phyloP scores from a whole-genome alignment of 2,329 filamentous ascomycete genomes.

The Diaporthe vaccinii region DNA sequence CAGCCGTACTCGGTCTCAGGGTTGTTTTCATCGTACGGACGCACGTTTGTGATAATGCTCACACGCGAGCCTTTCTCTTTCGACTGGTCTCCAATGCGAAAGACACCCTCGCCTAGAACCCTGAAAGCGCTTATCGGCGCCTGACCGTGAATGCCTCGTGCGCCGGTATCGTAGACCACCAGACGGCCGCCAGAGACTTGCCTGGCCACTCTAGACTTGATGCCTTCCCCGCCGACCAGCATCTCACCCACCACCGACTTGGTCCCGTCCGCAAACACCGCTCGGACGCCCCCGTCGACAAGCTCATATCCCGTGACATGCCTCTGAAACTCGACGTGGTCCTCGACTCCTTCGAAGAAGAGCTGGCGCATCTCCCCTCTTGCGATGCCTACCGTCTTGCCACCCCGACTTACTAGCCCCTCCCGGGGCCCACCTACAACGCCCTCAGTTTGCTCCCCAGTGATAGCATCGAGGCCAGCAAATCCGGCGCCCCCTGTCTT shows the following conservation, averaged over 20 bases:
- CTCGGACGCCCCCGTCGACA: constrained; percentile 65
- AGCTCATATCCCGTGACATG: constrained; percentile 71
- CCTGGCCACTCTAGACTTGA: constrained; percentile 71
- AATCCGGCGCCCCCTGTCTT: constrained; percentile 72
- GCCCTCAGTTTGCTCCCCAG: constrained; percentile 58
- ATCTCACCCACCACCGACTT: constrained; percentile 70
- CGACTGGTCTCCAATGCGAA: constrained; percentile 63
- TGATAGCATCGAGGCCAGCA: constrained; percentile 64
- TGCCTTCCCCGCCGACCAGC: constrained; percentile 73
- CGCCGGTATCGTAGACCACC: constrained; percentile 74
- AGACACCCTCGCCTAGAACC: constrained; percentile 74
- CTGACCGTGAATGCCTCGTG: constrained; percentile 75
- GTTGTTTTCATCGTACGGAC: constrained; percentile 70
- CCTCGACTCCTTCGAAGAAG: constrained; percentile 70
- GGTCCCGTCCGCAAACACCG: constrained; percentile 71
- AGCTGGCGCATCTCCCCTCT: constrained; percentile 73
- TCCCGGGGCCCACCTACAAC: constrained; percentile 43
- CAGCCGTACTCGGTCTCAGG: constrained; percentile 71
- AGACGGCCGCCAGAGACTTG: constrained; percentile 70
- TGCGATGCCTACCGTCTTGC: constrained; percentile 72
- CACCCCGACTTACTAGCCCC: constrained; percentile 63
- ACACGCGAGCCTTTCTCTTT: constrained; percentile 59
- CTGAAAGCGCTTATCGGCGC: constrained; percentile 73
- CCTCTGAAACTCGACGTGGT: constrained; percentile 66
- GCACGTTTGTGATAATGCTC: constrained; percentile 74